phyloP scores from a whole-genome alignment of 345 rosid genomes.

The Microcos paniculata region DNA sequence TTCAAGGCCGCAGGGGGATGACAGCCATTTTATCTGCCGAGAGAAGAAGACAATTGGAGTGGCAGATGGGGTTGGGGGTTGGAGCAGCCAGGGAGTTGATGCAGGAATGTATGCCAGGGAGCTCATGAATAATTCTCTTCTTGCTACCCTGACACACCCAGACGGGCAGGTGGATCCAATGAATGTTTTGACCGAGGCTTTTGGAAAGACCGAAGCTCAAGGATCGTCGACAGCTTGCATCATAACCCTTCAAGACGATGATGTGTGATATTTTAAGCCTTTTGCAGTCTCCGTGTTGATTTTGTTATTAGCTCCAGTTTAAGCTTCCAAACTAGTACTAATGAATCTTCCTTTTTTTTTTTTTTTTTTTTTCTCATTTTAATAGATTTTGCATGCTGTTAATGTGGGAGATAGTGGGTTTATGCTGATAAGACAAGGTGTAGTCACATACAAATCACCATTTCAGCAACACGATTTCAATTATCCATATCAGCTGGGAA shows the following conservation, averaged over 20 bases:
- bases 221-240: constrained; percentile 22
- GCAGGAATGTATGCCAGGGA: constrained; percentile 18
- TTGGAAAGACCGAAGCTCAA: neutral
- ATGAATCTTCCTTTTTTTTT: neutral
- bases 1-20: constrained; percentile 14
- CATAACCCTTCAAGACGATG: neutral
- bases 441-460: neutral
- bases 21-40: constrained; percentile 17
- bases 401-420: constrained; percentile 9
- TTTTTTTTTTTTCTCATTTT: too few relatives aligned
- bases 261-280: neutral
- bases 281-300: neutral
- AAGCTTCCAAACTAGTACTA: neutral
- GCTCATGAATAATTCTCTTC: constrained; percentile 15
- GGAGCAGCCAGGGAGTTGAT: constrained; percentile 11
- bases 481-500: constrained; percentile 6
- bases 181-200: constrained; percentile 15
- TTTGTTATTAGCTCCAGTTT: too few relatives aligned
- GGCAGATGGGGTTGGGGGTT: constrained; percentile 26
- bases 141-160: neutral
- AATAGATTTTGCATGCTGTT: constrained; percentile 5
- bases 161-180: constrained; percentile 3
- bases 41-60: constrained; percentile 20
- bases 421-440: constrained; percentile 11
- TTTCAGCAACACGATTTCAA: neutral